Percentiles rank a stretch among this genome's conserved stretches.
Conservation (phyloP, 2,329 filamentous ascomycete species). For the Claviceps digitariae region DNA sequence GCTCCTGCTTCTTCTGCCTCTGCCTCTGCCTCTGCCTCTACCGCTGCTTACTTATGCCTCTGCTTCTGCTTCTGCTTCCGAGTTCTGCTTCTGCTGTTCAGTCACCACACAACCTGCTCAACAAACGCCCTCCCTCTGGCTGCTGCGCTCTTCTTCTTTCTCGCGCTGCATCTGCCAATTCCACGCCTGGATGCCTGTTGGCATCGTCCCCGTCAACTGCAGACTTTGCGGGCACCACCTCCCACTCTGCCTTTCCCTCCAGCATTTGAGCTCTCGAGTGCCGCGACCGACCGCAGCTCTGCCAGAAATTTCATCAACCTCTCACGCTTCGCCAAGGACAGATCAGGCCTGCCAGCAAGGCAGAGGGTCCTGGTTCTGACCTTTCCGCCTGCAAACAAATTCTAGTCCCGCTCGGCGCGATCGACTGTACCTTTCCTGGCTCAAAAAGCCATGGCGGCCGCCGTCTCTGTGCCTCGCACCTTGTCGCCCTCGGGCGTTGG, state of each 20-base stretch:
- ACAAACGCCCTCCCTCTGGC: neutral
- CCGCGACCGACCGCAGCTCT: neutral
- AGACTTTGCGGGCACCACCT: constrained; percentile 2
- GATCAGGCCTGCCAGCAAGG: neutral
- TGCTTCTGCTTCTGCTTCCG: neutral
- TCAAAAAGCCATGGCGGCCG: constrained; percentile 34
- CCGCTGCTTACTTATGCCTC: neutral
- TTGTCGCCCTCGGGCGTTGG: constrained; percentile 27
- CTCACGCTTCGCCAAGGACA: neutral
- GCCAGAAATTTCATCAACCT: neutral
- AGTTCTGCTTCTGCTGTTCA: neutral
- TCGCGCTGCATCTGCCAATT: constrained; percentile 1
- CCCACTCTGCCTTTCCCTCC: neutral
- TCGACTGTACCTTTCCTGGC: constrained; percentile 9
- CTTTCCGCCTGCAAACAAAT: neutral
- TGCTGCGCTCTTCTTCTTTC: neutral
- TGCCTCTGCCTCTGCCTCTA: neutral
- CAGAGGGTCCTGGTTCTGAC: neutral
- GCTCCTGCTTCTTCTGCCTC: neutral
- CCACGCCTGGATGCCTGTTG: neutral
- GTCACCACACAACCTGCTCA: constrained; percentile 2
- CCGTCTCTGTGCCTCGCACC: constrained; percentile 34
- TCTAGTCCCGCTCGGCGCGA: constrained; percentile 1
- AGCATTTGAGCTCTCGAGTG: neutral
- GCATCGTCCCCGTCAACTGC: neutral